Base-by-base conservation (phyloP, 2,329 filamentous ascomycete genomes). In the Proliferodiscus dingleyae region DNA sequence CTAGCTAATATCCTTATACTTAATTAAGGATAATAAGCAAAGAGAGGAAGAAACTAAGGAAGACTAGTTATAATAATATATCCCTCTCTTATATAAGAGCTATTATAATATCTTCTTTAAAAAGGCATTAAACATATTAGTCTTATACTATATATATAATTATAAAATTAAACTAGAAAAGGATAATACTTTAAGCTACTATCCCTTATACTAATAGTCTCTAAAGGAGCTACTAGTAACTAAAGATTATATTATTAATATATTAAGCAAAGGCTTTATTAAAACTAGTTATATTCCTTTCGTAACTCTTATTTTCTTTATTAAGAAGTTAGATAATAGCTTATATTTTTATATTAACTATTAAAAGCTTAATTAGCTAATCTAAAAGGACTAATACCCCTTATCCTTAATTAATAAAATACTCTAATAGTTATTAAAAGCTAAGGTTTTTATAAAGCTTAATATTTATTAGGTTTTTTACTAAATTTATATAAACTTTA, bases 291-390 rank as follows among this genome's bases (percentile, higher is more conserved):
- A 46, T 11, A 50, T 41, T 2, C 42, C 33, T 2, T 39, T 36
- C 6, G 18, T 16, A 4, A 23, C 44, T n/a, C 49, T 45, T 5
- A 30, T 55, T 1, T 37, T 58, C 13, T 51, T 56, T 37, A 38
- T 50, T 21, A 2, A 41, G 23, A 59, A 57, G 44, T 49, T 29
- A 23, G 42, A 39, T 18, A 42, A 50, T 9, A 43, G 46, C 2
- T 34, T 61, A 16, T 33, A 44, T 3, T 56, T 63, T 37, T 63
- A 50, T 46, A 47, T 61, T 0, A 46, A 64, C 37, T 65, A 64
- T 33, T 18, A 41, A 4, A 46, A 18, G 0, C 43, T 64, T 8
- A 65, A 64, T 40, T 15, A 15, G 0, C 51, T 64, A 13, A 62
- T 51, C 1, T 41, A 40, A 7, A 61, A 62, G 39, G 50, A 64